Percentiles rank a stretch among this genome's conserved stretches.
phyloP scores from a whole-genome alignment of 1,284 basidiomycete genomes.

The Tetrapyrgos nigripes region DNA sequence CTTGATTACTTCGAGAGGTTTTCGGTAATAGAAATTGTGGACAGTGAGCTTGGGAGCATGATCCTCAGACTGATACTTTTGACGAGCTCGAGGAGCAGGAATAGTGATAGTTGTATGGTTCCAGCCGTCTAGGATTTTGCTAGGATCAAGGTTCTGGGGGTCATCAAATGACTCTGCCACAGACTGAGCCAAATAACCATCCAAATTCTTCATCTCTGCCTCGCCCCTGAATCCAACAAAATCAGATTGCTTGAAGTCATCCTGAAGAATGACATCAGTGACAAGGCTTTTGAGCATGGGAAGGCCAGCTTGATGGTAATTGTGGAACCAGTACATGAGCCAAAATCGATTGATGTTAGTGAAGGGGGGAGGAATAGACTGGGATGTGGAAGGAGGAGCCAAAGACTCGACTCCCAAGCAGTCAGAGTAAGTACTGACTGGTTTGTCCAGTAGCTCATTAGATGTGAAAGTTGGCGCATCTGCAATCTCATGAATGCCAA shows the following conservation, averaged over 20 bases:
- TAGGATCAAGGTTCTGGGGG: not conserved
- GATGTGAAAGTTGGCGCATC: not conserved
- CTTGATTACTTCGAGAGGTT: conserved; percentile 32
- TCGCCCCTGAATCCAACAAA: not conserved
- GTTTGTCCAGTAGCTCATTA: not conserved
- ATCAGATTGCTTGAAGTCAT: not conserved
- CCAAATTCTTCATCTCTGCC: not conserved
- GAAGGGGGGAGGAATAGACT: not conserved
- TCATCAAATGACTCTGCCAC: not conserved
- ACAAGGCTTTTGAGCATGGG: not conserved
- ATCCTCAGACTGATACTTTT: not conserved
- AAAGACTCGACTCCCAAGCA: not conserved
- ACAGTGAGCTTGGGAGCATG: not conserved
- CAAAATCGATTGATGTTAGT: not conserved
- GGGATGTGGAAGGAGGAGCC: not conserved
- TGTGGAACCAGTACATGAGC: not conserved
- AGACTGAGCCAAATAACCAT: not conserved
- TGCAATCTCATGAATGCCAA: not conserved
- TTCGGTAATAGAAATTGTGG: conserved; percentile 15
- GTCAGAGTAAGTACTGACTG: not conserved
- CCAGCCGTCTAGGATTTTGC: not conserved
- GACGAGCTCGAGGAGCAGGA: not conserved
- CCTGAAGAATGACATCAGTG: not conserved
- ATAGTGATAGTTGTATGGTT: not conserved
- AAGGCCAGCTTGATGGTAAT: not conserved